These are phyloP conservation scores for Scedosporium boydii DNA, from an alignment of 2,329 filamentous ascomycete genomes.

Conservation along the genomic window DNA sequence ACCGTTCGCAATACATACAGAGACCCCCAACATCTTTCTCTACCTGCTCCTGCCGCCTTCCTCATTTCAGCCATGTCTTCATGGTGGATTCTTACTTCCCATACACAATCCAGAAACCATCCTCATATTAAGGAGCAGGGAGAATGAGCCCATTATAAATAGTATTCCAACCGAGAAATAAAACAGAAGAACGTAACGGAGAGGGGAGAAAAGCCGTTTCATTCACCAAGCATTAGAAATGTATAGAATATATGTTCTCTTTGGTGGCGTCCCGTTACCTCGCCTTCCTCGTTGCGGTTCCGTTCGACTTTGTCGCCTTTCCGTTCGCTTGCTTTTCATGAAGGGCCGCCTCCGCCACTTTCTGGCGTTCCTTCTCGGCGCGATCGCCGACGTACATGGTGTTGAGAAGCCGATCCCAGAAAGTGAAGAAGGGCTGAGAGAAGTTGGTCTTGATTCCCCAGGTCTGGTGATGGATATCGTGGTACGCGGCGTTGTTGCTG, in stretches of 20 bases:
- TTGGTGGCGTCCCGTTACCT: not conserved
- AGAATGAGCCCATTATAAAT: conserved; percentile 17
- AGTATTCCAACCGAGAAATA: conserved; percentile 2
- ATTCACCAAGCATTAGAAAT: not conserved
- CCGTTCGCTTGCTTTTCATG: not conserved
- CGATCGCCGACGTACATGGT: conserved; percentile 72
- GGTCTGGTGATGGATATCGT: conserved; percentile 97
- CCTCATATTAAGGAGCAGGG: conserved; percentile 6
- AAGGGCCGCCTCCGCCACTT: not conserved
- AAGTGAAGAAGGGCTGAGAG: conserved; percentile 85
- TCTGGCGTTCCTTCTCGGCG: conserved; percentile 20
- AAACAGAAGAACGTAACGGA: not conserved
- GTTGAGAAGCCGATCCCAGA: conserved; percentile 78
- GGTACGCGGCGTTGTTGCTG: conserved; percentile 91
- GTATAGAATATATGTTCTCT: not conserved
- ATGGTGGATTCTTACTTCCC: not conserved
- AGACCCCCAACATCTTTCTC: conserved; percentile 4
- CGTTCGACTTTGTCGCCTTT: not conserved
- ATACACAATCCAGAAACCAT: conserved; percentile 9
- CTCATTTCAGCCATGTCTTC: not conserved
- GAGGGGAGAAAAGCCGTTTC: not conserved
- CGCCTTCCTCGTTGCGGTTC: not conserved
- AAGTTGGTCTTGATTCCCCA: conserved; percentile 98
- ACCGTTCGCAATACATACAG: not conserved
- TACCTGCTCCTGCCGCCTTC: conserved; percentile 3